Conservation (phyloP, 768 basidiomycete genomes). For the Ephemerocybe angulata region DNA sequence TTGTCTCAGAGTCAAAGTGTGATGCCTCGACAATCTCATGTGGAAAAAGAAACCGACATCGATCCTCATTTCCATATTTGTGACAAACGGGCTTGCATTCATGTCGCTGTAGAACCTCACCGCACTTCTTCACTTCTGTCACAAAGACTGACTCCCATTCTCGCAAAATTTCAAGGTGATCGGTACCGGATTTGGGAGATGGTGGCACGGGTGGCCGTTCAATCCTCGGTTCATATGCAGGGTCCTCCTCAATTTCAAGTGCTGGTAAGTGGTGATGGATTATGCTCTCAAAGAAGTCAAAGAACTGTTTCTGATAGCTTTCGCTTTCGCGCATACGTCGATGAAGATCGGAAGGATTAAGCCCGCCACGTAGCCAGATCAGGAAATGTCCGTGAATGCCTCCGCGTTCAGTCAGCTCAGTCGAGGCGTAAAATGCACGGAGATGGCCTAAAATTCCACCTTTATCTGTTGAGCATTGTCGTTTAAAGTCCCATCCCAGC, state of each 20-base stretch:
- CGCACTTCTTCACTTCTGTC: slow-evolving; percentile 11
- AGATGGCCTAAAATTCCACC: slow-evolving; percentile 31
- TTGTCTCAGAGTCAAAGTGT: slow-evolving; percentile 26
- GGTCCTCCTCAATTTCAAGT: slow-evolving; percentile 16
- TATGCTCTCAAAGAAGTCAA: slow-evolving; percentile 29
- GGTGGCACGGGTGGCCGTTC: slow-evolving; percentile 21
- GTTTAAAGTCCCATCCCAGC: slow-evolving; percentile 25
- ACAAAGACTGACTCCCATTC: slow-evolving; percentile 7
- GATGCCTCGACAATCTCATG: slow-evolving; percentile 27
- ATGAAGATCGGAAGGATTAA: slow-evolving; percentile 32
- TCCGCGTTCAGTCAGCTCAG: slow-evolving; percentile 25
- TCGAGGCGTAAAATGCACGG: slow-evolving; percentile 25
- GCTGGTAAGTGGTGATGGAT: slow-evolving; percentile 28
- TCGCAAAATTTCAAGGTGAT: neutral
- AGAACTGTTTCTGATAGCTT: slow-evolving; percentile 18
- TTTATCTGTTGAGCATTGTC: neutral
- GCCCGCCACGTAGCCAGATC: slow-evolving; percentile 24
- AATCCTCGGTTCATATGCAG: slow-evolving; percentile 18
- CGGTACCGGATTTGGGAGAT: neutral
- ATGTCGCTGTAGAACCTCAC: slow-evolving; percentile 11
- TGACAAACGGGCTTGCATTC: slow-evolving; percentile 19
- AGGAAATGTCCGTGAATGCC: slow-evolving; percentile 30
- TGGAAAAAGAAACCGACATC: slow-evolving; percentile 31
- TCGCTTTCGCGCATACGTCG: slow-evolving; percentile 8
- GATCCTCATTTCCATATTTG: slow-evolving; percentile 24